Evolutionary conservation across 306 rosid species (phyloP), one percentile per base, ranked within the genome.

Genomic region (Dicorynia guianensis): DNA sequence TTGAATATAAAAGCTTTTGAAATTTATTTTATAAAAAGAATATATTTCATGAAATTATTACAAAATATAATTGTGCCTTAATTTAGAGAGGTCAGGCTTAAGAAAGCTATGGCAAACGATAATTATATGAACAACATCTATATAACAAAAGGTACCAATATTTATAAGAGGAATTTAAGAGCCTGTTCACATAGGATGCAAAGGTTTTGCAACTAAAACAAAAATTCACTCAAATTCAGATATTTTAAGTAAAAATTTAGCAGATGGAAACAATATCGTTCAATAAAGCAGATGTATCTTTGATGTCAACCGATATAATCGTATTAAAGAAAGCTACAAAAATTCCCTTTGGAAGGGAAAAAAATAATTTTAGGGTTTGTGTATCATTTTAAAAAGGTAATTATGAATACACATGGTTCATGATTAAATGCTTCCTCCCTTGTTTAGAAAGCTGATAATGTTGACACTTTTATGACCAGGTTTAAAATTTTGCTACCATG

Each of bases 391-490:
- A 20, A 49, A 2, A 35, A 43, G 35, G 53, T 59, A 75, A 75
- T 38, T 36, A 40, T 11, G 58, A 63, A 33, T 36, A 63, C 11
- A 61, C 25, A 13, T 30, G 53, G 46, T 50, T 33, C 68, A 47
- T 44, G 50, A 74, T 60, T 48, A 74, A 61, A 80, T 61, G 68
- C 67, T 44, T 35, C 33, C 46, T 36, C 55, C 69, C 33, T 54
- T 36, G 8, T 33, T 30, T 11, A 69, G 48, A 35, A 57, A 69
- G 64, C 67, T 44, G 60, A 42, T 48, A 71, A 55, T 33, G 54
- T 13, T 52, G 43, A 36, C 34, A 54, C 39, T 46, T 63, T 20
- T 10, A 50, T 59, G 35, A 73, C 48, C 58, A 62, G 66, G 13
- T 63, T 17, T 55, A 40, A 68, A 39, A 14, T 9, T 14, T 63